A percentile compares a stretch with the other conserved stretches of the same genome.
These are phyloP conservation scores for Ganoderma boninense DNA, from an alignment of 1,284 basidiomycete species.

Conservation along the genomic window DNA sequence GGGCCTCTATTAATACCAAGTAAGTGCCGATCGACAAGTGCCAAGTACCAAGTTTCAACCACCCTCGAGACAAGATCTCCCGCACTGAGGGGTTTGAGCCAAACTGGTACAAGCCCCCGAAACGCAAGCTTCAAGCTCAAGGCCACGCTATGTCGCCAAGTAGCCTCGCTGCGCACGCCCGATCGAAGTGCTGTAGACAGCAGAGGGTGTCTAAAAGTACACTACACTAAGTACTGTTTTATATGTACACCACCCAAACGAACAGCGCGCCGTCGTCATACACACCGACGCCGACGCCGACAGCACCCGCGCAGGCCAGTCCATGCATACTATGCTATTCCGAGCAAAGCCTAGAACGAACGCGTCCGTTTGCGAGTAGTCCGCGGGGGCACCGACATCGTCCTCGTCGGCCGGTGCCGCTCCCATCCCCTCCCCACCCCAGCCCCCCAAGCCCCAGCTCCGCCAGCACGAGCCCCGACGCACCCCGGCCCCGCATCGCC, in stretches of 20 bases:
- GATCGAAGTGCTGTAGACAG: no score
- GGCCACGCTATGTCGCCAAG: background rate
- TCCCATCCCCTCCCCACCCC: background rate
- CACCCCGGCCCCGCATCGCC: background rate
- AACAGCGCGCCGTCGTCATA: background rate
- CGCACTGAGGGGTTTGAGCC: no score
- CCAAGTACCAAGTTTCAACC: no score
- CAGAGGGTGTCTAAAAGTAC: background rate
- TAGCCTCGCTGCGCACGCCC: no score
- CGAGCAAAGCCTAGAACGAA: background rate
- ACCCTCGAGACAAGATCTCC: no score
- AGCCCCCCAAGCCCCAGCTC: background rate
- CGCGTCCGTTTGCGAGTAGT: slow-evolving; percentile 2
- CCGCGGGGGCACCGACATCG: background rate
- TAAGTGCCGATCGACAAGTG: no score
- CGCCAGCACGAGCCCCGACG: background rate
- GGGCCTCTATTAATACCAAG: no score
- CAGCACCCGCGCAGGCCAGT: no score
- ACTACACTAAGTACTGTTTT: background rate
- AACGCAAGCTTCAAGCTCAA: background rate
- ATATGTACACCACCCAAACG: background rate
- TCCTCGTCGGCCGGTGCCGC: background rate
- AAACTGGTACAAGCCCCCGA: no score
- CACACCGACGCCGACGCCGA: no score
- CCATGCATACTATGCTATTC: background rate